A percentile compares a stretch with the other conserved stretches of the same genome.
Evolutionary conservation across 2,329 filamentous ascomycete genomes (phyloP).

Genomic region (Fusarium temperatum): DNA sequence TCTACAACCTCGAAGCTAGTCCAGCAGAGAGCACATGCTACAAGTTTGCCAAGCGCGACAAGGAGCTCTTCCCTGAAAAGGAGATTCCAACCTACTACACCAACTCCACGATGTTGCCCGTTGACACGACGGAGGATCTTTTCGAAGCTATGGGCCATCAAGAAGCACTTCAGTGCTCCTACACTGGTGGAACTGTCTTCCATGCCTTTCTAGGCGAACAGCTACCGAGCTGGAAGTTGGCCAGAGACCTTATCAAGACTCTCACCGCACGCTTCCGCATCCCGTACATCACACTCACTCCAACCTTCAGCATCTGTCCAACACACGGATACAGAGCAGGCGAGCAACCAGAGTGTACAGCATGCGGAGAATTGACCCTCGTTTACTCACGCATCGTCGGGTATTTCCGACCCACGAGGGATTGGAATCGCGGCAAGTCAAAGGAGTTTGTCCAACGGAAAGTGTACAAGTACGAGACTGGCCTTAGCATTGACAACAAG

Average conservation of each 20-base stretch:
- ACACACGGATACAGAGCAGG: constrained; percentile 29
- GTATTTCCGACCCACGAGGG: constrained; percentile 33
- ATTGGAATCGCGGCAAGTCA: constrained; percentile 39
- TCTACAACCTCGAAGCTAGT: constrained; percentile 36
- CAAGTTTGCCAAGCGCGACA: constrained; percentile 34
- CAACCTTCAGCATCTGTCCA: constrained; percentile 38
- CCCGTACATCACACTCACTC: constrained; percentile 36
- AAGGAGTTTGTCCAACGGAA: constrained; percentile 31
- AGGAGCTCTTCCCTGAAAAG: constrained; percentile 16
- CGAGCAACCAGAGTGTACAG: constrained; percentile 25
- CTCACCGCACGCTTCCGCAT: constrained; percentile 33
- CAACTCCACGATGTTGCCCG: constrained; percentile 39
- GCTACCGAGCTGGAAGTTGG: constrained; percentile 29
- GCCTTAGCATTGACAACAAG: fast-evolving
- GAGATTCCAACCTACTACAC: constrained; percentile 33
- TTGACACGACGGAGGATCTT: constrained; percentile 34
- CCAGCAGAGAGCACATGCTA: constrained; percentile 40
- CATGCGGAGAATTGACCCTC: constrained; percentile 12
- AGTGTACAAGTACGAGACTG: constrained; percentile 20
- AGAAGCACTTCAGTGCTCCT: constrained; percentile 35
- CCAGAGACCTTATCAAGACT: constrained; percentile 31
- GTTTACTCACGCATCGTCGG: constrained; percentile 39
- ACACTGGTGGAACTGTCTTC: constrained; percentile 38
- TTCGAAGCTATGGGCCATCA: constrained; percentile 35
- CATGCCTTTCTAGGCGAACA: constrained; percentile 38